Base-by-base conservation (phyloP, 352 stramenopile genomes). In the Peronospora belbahrii region DNA sequence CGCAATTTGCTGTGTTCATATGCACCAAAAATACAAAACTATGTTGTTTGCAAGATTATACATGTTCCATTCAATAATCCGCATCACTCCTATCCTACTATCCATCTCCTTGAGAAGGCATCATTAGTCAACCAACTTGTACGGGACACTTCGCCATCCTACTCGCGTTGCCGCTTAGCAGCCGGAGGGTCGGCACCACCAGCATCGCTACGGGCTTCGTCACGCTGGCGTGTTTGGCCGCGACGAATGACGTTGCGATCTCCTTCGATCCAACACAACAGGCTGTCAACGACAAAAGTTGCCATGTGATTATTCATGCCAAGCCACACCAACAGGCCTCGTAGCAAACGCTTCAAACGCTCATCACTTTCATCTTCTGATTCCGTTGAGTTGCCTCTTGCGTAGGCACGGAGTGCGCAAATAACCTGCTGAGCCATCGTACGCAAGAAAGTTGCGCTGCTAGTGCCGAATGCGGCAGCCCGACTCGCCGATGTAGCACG, bases 401-500 rank as follows among this genome's bases (percentile, higher is more conserved):
- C 54, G 43, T 63, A 77, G 18, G 22, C 18, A 25, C 62, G 57
- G 17, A 85, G 30, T 19, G 68, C 60, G 4, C 47, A 42, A 32
- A 85, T 58, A 56, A 85, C 57, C 35, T 81, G 60, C 22, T 65
- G 61, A 11, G 62, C 46, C 69, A 88, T 85, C 7, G 65, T 68
- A 6, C 59, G 44, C 15, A 85, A 31, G 46, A 85, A 84, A 10
- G 67, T 62, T 8, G 61, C 39, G 22, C 70, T 80, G 23, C 51
- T 79, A 1, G 59, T 33, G 2, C 65, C 72, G 38, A 83, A 81
- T 2, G 67, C 61, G 9, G 52, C 61, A 7, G 66, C 63, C 22
- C 70, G 67, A 19, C 73, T 83, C 11, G 73, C 74, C 4, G 69
- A 82, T 25, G 70, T 85, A 0, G 74, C 70, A 19, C 76, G 76